Evolutionary conservation across 2,329 filamentous ascomycete species (phyloP).

Genomic region (Aspergillus puulaauensis): DNA sequence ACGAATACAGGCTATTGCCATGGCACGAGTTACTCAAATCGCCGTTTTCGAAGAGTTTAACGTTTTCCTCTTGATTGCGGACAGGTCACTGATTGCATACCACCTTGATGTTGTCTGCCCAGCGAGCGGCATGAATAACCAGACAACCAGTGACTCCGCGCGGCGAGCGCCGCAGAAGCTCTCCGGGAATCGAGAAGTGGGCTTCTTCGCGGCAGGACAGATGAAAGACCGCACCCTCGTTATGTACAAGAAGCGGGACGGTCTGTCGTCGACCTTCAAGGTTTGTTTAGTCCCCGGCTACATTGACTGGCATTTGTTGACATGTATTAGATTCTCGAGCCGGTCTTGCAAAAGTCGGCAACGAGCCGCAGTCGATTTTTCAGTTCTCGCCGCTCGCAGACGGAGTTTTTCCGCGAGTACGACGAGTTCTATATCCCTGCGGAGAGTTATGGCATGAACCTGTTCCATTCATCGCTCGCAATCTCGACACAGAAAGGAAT

Average conservation of each 20-base stretch:
- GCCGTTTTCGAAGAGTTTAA: conserved; percentile 95
- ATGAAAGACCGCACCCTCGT: conserved; percentile 97
- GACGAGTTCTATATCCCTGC: conserved; percentile 98
- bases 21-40: conserved; percentile 80
- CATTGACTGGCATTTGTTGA: background rate
- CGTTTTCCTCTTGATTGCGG: conserved; percentile 84
- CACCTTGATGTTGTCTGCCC: conserved; percentile 81
- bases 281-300: conserved; percentile 21
- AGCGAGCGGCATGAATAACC: conserved; percentile 43
- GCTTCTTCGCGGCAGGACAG: conserved; percentile 91
- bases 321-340: conserved; percentile 66
- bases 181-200: conserved; percentile 82
- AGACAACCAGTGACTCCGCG: conserved; percentile 68
- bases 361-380: conserved; percentile 75
- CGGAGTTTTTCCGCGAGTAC: conserved; percentile 96
- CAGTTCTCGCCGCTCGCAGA: conserved; percentile 65
- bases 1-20: conserved; percentile 66
- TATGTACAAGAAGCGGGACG: conserved; percentile 96
- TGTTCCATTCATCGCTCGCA: conserved; percentile 92
- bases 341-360: conserved; percentile 87
- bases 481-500: conserved; percentile 90
- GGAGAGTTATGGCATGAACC: conserved; percentile 91
- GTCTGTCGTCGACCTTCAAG: conserved; percentile 88
- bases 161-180: conserved; percentile 89
- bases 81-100: conserved; percentile 88